A percentile compares a stretch with the other conserved stretches of the same genome.
phyloP scores from a whole-genome alignment of 192 early-diverging fungal genomes.

The Linnemannia hyalina region DNA sequence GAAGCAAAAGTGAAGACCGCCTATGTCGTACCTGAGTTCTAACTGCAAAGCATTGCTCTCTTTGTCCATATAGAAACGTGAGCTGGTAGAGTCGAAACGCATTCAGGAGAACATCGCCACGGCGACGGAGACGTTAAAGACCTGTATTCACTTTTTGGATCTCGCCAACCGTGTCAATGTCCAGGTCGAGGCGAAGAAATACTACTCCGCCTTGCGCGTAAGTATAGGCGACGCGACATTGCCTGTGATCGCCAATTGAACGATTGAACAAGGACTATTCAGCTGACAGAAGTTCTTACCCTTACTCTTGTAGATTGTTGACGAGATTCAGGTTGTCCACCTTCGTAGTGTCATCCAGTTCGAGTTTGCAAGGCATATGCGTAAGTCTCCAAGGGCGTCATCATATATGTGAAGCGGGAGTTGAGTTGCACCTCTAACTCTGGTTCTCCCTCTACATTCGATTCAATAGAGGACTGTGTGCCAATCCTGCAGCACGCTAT shows the following conservation, averaged over 20 bases:
- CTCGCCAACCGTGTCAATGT: conserved; percentile 86
- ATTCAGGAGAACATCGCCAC: conserved; percentile 91
- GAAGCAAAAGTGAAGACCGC: not conserved
- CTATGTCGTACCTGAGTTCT: not conserved
- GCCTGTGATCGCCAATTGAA: conserved; percentile 1
- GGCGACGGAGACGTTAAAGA: conserved; percentile 82
- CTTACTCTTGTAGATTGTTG: conserved; percentile 74
- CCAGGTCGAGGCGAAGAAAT: conserved; percentile 85
- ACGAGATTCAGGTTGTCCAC: conserved; percentile 82
- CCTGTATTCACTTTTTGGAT: conserved; percentile 90
- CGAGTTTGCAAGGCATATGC: conserved; percentile 86
- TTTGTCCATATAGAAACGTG: conserved; percentile 73
- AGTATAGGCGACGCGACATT: not conserved
- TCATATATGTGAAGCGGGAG: not conserved
- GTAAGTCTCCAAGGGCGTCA: conserved; percentile 55
- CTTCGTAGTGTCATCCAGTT: conserved; percentile 82
- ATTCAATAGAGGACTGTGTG: conserved; percentile 78
- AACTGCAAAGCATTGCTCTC: not conserved
- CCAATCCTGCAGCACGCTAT: conserved; percentile 92
- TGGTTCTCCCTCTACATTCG: not conserved
- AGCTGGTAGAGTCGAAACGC: conserved; percentile 80
- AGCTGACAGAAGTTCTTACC: not conserved
- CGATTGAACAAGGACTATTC: not conserved
- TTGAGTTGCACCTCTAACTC: not conserved
- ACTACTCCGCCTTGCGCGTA: conserved; percentile 93